Conservation (phyloP, 1,284 basidiomycete genomes). For the Rhodotorula sp. region DNA sequence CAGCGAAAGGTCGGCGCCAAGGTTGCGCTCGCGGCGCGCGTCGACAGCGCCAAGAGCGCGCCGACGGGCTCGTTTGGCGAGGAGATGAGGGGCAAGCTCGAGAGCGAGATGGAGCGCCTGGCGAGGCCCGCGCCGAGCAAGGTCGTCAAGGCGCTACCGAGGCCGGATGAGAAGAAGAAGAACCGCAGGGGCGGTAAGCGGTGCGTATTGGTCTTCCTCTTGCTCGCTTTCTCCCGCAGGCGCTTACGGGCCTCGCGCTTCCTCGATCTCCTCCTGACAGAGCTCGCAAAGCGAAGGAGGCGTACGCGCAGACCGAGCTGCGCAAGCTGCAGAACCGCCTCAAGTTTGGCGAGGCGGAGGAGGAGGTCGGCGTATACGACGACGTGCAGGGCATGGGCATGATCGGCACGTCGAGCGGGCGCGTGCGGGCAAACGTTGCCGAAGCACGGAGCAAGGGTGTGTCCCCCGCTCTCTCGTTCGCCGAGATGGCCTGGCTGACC, state of each 20-base stretch:
- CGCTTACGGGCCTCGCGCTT: too few relatives aligned
- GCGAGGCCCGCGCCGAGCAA: slow-evolving; percentile 93
- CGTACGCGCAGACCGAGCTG: slow-evolving; percentile 93
- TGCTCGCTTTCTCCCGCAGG: neutral
- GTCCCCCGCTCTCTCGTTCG: slow-evolving; percentile 42
- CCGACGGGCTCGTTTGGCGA: slow-evolving; percentile 77
- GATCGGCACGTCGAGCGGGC: slow-evolving; percentile 82
- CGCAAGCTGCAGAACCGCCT: slow-evolving; percentile 96
- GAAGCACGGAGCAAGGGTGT: slow-evolving; percentile 84
- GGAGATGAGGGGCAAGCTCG: slow-evolving; percentile 77
- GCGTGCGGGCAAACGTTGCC: slow-evolving; percentile 79
- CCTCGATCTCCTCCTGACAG: slow-evolving; percentile 54
- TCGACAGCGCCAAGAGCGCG: slow-evolving; percentile 79
- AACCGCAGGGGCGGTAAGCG: slow-evolving; percentile 93
- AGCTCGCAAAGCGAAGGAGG: slow-evolving; percentile 94
- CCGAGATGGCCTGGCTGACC: neutral
- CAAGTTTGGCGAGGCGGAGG: slow-evolving; percentile 92
- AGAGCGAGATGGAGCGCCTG: slow-evolving; percentile 86
- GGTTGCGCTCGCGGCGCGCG: slow-evolving; percentile 82
- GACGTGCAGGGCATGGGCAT: slow-evolving; percentile 96
- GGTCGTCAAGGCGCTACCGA: slow-evolving; percentile 90
- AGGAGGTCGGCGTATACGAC: slow-evolving; percentile 94
- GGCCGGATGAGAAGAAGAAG: slow-evolving; percentile 88
- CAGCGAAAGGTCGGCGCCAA: slow-evolving; percentile 94
- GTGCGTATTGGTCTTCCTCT: slow-evolving; percentile 54